A percentile compares a stretch with the other conserved stretches of the same genome.
Conservation (phyloP, 2,329 filamentous ascomycete species). For the Whalleya microplaca region DNA sequence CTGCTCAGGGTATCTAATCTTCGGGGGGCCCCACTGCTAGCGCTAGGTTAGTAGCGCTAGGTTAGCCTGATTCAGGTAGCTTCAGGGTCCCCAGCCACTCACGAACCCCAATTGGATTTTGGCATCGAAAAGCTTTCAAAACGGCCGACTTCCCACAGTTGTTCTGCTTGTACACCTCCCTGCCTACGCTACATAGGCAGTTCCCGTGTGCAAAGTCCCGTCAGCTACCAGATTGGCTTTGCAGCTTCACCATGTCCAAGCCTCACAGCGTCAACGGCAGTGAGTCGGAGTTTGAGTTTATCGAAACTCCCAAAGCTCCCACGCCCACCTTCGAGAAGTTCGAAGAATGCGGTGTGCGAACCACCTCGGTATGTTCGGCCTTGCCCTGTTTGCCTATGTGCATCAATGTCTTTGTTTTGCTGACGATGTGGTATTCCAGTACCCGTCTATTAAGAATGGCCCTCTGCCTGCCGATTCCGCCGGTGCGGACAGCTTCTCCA, state of each 20-base stretch:
- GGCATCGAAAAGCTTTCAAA: constrained; percentile 12
- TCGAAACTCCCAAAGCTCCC: constrained; percentile 58
- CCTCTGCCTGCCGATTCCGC: constrained; percentile 89
- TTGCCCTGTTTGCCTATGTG: not conserved
- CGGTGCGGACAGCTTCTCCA: constrained; percentile 86
- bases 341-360: constrained; percentile 59
- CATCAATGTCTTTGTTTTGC: constrained; percentile 1
- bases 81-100: constrained; percentile 27
- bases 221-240: constrained; percentile 28
- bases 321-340: constrained; percentile 54
- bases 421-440: constrained; percentile 54
- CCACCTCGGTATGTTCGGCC: constrained; percentile 51
- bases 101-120: constrained; percentile 22
- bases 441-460: constrained; percentile 88
- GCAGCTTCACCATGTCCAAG: constrained; percentile 50
- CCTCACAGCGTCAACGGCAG: constrained; percentile 51
- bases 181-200: constrained; percentile 1
- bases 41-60: not conserved
- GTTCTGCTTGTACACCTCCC: constrained; percentile 16
- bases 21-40: not conserved
- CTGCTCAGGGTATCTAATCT: not conserved
- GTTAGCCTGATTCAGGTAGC: constrained; percentile 1
- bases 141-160: constrained; percentile 19
- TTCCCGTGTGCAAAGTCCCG: constrained; percentile 16
- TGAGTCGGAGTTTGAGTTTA: constrained; percentile 66